Percentiles rank a stretch among this genome's conserved stretches.
phyloP scores from a whole-genome alignment of 345 rosid genomes.

The Eucalyptus victrix region DNA sequence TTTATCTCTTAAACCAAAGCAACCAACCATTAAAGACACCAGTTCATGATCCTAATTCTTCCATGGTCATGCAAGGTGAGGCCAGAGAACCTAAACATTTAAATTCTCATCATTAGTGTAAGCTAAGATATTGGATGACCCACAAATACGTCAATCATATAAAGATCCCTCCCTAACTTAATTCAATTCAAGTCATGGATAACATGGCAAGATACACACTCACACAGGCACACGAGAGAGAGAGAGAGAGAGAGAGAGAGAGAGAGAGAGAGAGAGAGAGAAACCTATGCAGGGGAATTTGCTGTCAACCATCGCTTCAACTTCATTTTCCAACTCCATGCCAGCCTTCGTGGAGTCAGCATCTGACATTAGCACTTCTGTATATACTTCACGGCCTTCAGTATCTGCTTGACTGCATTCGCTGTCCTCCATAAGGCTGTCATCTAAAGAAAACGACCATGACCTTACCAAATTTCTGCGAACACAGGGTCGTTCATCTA shows the following conservation, averaged over 20 bases:
- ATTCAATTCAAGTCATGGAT: neutral
- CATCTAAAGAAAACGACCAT: slow-evolving; percentile 39
- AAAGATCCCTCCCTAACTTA: neutral
- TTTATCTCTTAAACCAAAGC: neutral
- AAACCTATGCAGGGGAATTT: neutral
- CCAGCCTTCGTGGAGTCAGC: neutral
- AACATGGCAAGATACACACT: neutral
- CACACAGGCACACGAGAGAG: neutral
- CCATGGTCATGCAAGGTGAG: neutral
- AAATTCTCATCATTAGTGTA: neutral
- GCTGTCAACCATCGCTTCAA: neutral
- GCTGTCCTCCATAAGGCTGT: slow-evolving; percentile 14
- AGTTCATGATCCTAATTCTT: neutral
- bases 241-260: neutral
- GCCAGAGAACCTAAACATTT: neutral
- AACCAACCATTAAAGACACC: neutral
- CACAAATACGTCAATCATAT: neutral
- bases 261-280: neutral
- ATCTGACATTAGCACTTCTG: slow-evolving; percentile 28
- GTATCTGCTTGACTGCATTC: slow-evolving; percentile 2
- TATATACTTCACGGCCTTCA: neutral
- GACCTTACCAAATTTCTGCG: slow-evolving; percentile 20
- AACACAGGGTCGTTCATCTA: slow-evolving; percentile 16
- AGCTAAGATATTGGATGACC: neutral
- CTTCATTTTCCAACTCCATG: neutral